phyloP scores from a whole-genome alignment of 192 early-diverging fungal genomes.

The Oehlia diaphana region DNA sequence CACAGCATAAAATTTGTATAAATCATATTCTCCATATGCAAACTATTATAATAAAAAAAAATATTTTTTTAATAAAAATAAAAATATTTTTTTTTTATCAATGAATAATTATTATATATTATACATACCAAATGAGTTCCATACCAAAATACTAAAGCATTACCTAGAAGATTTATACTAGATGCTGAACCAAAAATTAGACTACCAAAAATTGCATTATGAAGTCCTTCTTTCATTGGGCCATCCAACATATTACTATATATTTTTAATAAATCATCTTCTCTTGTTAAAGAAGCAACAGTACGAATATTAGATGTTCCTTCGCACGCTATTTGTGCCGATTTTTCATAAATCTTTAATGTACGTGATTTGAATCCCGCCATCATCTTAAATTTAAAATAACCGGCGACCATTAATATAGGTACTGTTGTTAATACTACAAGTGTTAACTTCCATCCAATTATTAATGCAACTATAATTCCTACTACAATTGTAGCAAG shows the following conservation, averaged over 20 bases:
- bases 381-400: conserved; percentile 54
- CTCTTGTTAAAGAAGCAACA: conserved; percentile 61
- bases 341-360: conserved; percentile 63
- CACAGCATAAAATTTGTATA: conserved; percentile 32
- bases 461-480: conserved; percentile 47
- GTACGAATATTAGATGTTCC: conserved; percentile 74
- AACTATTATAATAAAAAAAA: not conserved
- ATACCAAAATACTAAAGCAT: conserved; percentile 51
- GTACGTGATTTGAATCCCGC: conserved; percentile 47
- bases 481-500: not conserved
- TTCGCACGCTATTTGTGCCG: conserved; percentile 70
- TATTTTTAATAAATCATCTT: conserved; percentile 42
- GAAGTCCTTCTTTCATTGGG: conserved; percentile 41
- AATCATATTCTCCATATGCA: conserved; percentile 21
- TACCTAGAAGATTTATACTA: conserved; percentile 42
- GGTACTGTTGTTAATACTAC: conserved; percentile 66
- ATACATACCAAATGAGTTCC: conserved; percentile 46
- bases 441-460: conserved; percentile 61
- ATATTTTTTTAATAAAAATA: conserved; percentile 32
- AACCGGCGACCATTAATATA: conserved; percentile 59
- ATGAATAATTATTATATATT: conserved; percentile 40
- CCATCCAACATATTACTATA: conserved; percentile 43
- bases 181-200: conserved; percentile 47
- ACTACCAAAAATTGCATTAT: conserved; percentile 34
- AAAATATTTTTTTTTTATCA: conserved; percentile 8